Evolutionary conservation across 2,329 filamentous ascomycete genomes (phyloP).

Genomic region (Trichoderma afroharzianum): DNA sequence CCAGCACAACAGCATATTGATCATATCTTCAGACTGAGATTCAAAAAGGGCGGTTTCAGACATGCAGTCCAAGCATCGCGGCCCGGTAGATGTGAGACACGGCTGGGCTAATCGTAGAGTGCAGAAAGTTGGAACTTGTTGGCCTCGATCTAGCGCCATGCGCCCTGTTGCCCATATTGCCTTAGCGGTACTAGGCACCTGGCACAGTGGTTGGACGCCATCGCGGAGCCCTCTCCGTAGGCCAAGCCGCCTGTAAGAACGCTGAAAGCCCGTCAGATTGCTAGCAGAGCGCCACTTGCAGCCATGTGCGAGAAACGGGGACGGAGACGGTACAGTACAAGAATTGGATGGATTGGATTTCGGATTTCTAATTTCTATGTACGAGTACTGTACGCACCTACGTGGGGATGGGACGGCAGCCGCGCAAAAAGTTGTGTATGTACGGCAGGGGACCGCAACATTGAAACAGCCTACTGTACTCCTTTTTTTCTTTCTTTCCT

Average conservation of each 20-base stretch:
- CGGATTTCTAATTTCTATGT: not conserved
- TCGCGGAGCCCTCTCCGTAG: slow-evolving; percentile 7
- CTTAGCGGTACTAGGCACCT: not conserved
- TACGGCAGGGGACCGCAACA: not conserved
- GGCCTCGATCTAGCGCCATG: not conserved
- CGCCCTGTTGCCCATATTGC: not conserved
- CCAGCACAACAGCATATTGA: not conserved
- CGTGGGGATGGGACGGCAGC: not conserved
- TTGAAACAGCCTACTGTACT: not conserved
- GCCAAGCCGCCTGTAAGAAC: not conserved
- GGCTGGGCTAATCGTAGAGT: not conserved
- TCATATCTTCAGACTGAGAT: not conserved
- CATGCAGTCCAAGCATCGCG: not conserved
- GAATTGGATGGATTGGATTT: not conserved
- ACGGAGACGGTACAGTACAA: not conserved
- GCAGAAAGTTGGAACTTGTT: not conserved
- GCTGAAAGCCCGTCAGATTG: slow-evolving; percentile 12
- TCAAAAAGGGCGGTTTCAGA: not conserved
- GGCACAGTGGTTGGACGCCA: slow-evolving; percentile 1
- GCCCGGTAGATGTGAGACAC: not conserved
- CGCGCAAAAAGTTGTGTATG: not conserved
- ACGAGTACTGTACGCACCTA: no score
- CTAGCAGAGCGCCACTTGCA: not conserved
- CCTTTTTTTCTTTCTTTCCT: not conserved
- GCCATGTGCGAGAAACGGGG: not conserved